These are phyloP conservation scores for Scheffersomyces stipitis DNA, from an alignment of 805 yeast species.

Conservation along the genomic window DNA sequence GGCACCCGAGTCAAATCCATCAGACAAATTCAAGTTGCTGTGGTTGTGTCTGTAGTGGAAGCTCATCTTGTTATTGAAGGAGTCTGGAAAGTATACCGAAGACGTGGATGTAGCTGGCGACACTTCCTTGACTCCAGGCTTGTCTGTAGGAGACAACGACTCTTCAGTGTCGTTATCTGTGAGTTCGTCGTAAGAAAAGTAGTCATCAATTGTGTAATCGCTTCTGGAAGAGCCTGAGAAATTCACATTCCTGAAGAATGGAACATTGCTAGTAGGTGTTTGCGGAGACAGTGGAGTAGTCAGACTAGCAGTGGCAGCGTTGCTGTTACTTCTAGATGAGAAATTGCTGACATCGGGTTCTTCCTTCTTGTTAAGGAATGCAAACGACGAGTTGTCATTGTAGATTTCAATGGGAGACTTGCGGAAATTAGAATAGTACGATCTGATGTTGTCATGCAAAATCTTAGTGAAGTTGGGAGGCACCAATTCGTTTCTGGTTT, in stretches of 20 bases:
- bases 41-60: constrained; percentile 36
- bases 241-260: constrained; percentile 39
- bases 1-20: neutral
- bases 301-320: constrained; percentile 5
- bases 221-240: constrained; percentile 18
- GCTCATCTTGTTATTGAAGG: constrained; percentile 26
- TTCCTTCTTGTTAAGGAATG: constrained; percentile 23
- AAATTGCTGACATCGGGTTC: neutral
- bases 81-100: constrained; percentile 1
- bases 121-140: constrained; percentile 2
- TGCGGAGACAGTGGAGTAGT: constrained; percentile 7
- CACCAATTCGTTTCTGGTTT: constrained; percentile 4
- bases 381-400: constrained; percentile 34
- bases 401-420: constrained; percentile 32
- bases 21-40: constrained; percentile 34
- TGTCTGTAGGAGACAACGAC: constrained; percentile 6
- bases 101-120: constrained; percentile 6
- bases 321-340: neutral
- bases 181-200: constrained; percentile 32
- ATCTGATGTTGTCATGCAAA: constrained; percentile 37
- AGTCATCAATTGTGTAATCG: constrained; percentile 31
- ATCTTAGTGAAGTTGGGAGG: constrained; percentile 36
- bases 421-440: constrained; percentile 26
- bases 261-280: constrained; percentile 18
- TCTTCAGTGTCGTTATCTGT: constrained; percentile 12